Percentiles rank a stretch among this genome's conserved stretches.
These are phyloP conservation scores for Penstemon davidsonii DNA, from an alignment of 257 asterid species.

Conservation along the genomic window DNA sequence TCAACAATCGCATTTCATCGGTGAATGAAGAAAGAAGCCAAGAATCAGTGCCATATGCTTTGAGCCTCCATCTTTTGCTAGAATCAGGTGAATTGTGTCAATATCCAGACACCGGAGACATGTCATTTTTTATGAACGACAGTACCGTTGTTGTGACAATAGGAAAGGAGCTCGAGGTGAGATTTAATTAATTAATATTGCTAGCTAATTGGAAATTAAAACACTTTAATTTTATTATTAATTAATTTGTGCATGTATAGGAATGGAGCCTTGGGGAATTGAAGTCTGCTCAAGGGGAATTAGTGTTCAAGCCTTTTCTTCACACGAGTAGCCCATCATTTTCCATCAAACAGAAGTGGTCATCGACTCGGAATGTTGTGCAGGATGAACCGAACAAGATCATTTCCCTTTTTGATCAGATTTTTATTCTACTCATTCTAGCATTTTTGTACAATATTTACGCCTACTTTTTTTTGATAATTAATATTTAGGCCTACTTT, in stretches of 20 bases:
- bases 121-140: conserved; percentile 29
- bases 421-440: conserved; percentile 31
- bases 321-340: conserved; percentile 36
- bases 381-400: conserved; percentile 11
- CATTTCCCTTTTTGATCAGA: conserved; percentile 46
- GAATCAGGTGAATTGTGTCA: conserved; percentile 38
- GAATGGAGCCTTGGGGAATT: conserved; percentile 33
- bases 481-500: neutral
- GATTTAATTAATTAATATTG: neutral
- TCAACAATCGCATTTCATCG: conserved; percentile 32
- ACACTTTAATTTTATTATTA: neutral
- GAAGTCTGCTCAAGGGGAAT: conserved; percentile 34
- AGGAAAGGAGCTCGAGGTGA: conserved; percentile 56
- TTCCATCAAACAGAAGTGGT: conserved; percentile 49
- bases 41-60: conserved; percentile 42
- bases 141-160: conserved; percentile 40
- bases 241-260: conserved; percentile 22
- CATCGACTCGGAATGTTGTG: conserved; percentile 23
- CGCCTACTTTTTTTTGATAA: too few relatives aligned
- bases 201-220: neutral
- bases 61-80: conserved; percentile 49
- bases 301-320: conserved; percentile 33
- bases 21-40: conserved; percentile 11
- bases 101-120: conserved; percentile 15
- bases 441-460: conserved; percentile 25